Base-by-base conservation (phyloP, 1,284 basidiomycete species). In the Ceratobasidium sp. region DNA sequence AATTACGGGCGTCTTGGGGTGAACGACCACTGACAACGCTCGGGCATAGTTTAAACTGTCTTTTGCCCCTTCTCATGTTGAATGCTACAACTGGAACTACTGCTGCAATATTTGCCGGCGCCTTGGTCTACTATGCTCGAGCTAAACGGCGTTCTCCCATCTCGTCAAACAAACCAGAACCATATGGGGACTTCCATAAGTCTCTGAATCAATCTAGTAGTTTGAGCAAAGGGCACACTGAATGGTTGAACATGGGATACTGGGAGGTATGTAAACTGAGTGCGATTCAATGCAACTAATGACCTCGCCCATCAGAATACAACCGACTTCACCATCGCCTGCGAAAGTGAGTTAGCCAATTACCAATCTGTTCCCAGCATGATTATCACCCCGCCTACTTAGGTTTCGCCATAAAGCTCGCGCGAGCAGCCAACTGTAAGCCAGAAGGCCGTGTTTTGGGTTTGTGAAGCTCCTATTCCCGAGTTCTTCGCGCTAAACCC, bases 241-340 rank as follows among this genome's bases (percentile, higher is more conserved):
- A 90, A 81, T 90, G 89, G 89, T 80, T 90, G 43, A 90, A 90
- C 79, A 89, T 90, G 87, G 89, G 88, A 2, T 88, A 84, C 76
- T 90, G 88, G 89, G 85, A 86, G 84, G 88, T 88, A 53, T 61
- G 81, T 78, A 1, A 37, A 51, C 58, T 49, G 22, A 62, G 9
- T 58, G 41, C n/a, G 16, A 14, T 41, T 56, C 39, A 19, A 11
- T 68, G 19, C 24, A 14, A 65, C 72, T 48, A 56, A 64, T 74
- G 19, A 11, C 5, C 27, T 7, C 56, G 34, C 11, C 39, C 19
- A 19, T 16, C 75, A 89, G 88, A 80, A 87, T 61, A 86, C 86
- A 0, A 76, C 80, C 53, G 77, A 79, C 22, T 92, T 90, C 78
- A 87, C 90, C 1, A 80, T 86, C 34, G 90, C 90, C 22, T 90